Evolutionary conservation across 2,329 filamentous ascomycete species (phyloP).

Genomic region (Calonectria pauciramosa): DNA sequence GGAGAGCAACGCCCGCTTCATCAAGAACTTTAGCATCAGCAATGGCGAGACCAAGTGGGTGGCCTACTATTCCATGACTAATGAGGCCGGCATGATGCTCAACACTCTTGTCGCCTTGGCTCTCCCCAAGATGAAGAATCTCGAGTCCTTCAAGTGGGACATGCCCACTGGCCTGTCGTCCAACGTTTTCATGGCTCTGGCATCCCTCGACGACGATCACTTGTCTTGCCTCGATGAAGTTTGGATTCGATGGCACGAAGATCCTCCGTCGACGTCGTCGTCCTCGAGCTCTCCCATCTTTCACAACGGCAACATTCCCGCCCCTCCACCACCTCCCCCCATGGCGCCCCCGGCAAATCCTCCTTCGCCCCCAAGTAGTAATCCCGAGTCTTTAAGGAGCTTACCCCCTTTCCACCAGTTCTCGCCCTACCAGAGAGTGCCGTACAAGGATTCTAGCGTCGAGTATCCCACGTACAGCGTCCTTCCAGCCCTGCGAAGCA

Average conservation of each 20-base stretch:
- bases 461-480: constrained; percentile 31
- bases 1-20: constrained; percentile 24
- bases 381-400: constrained; percentile 24
- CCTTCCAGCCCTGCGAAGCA: constrained; percentile 28
- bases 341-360: constrained; percentile 13
- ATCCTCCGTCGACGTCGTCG: constrained; percentile 16
- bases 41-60: constrained; percentile 28
- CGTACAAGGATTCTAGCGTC: constrained; percentile 18
- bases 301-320: constrained; percentile 23
- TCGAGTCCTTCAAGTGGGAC: constrained; percentile 33
- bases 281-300: constrained; percentile 29
- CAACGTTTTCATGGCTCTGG: constrained; percentile 33
- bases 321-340: constrained; percentile 17
- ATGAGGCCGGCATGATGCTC: constrained; percentile 32
- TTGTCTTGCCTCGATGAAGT: constrained; percentile 23
- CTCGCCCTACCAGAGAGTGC: constrained; percentile 14
- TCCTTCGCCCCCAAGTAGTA: constrained; percentile 29
- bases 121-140: constrained; percentile 31
- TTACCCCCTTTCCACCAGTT: constrained; percentile 12
- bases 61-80: constrained; percentile 22
- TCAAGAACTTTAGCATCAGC: constrained; percentile 29
- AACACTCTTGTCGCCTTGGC: constrained; percentile 32
- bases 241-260: constrained; percentile 31
- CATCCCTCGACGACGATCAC: constrained; percentile 23
- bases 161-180: constrained; percentile 33